Evolutionary conservation across 2,329 filamentous ascomycete species (phyloP), one percentile per base, ranked within the genome.

Genomic region (Penicillium janthinellum): DNA sequence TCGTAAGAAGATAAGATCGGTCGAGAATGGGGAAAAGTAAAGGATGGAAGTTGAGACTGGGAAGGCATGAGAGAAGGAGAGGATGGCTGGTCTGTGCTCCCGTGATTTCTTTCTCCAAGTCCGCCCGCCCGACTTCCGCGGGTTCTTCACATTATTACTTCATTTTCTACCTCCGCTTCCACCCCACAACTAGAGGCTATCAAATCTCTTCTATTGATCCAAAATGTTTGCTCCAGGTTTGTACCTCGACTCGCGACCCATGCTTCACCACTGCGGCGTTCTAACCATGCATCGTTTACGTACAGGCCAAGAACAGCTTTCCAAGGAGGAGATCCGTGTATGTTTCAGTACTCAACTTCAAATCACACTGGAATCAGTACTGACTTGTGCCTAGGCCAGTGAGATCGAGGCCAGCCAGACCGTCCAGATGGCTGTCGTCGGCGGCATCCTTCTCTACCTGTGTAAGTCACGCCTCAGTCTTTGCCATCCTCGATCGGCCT

Each of bases 371-470:
- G 35, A 34, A 31, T 10, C 20, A 15, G 7, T 6, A 53, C 31
- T 58, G 45, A 54, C 25, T 52, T 11, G 11, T 28, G 31, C 34
- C 31, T 51, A 80, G 78, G 76, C 76, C 54, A 81, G 81, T 70
- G 85, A 88, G 74, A 74, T 80, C 45, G 78, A 83, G 67, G 85
- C 86, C 28, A 73, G 72, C 57, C 75, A 79, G 65, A 84, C 84
- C 47, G 78, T 88, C 67, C 82, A 83, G 71, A 79, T 79, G 71
- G 84, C 83, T 52, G 71, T 83, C 59, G 78, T 79, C 47, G 81
- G 82, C 56, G 84, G 83, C 66, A 72, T 84, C 53, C 73, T 86
- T 31, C 80, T 88, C 52, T 88, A 88, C 75, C 79, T 88, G 53
- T 87, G 86, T 88, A 81, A 64, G 85, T 70, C 44, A 7, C 48